A percentile compares a stretch with the other conserved stretches of the same genome.
Evolutionary conservation across 805 yeast species (phyloP).

Genomic region (Ogataea minuta): DNA sequence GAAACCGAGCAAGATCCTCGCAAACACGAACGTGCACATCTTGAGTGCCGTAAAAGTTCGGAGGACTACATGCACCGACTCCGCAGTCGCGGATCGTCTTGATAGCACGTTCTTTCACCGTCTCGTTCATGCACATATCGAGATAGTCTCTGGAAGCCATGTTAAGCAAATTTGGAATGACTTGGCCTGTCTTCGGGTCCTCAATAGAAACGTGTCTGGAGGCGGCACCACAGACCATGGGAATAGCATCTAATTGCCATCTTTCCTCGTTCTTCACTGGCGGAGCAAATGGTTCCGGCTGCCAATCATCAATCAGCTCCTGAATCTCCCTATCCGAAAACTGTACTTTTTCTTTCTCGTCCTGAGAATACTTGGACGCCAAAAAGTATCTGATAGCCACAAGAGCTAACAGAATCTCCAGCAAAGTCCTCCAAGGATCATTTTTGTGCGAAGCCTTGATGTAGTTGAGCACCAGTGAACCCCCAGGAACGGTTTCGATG

Average conservation of each 20-base stretch:
- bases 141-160: slow-evolving; percentile 72
- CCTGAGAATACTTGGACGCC: slow-evolving; percentile 72
- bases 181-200: slow-evolving; percentile 28
- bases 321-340: slow-evolving; percentile 66
- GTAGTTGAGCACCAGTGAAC: slow-evolving; percentile 60
- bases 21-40: slow-evolving; percentile 84
- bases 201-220: slow-evolving; percentile 36
- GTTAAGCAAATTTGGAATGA: slow-evolving; percentile 48
- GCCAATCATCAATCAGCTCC: slow-evolving; percentile 86
- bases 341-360: slow-evolving; percentile 66
- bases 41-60: slow-evolving; percentile 95
- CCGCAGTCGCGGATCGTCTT: slow-evolving; percentile 67
- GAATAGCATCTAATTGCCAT: slow-evolving; percentile 65
- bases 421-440: slow-evolving; percentile 86
- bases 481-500: slow-evolving; percentile 49
- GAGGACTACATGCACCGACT: slow-evolving; percentile 98
- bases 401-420: slow-evolving; percentile 72
- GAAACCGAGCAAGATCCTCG: slow-evolving; percentile 67
- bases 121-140: slow-evolving; percentile 50
- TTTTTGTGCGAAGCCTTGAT: slow-evolving; percentile 84
- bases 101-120: slow-evolving; percentile 52
- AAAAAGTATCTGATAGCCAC: slow-evolving; percentile 83
- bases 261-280: slow-evolving; percentile 48
- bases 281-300: slow-evolving; percentile 78
- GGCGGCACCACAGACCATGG: slow-evolving; percentile 58